These are phyloP conservation scores for Ophiostoma populinum DNA, from an alignment of 2,329 filamentous ascomycete genomes.

Conservation along the genomic window DNA sequence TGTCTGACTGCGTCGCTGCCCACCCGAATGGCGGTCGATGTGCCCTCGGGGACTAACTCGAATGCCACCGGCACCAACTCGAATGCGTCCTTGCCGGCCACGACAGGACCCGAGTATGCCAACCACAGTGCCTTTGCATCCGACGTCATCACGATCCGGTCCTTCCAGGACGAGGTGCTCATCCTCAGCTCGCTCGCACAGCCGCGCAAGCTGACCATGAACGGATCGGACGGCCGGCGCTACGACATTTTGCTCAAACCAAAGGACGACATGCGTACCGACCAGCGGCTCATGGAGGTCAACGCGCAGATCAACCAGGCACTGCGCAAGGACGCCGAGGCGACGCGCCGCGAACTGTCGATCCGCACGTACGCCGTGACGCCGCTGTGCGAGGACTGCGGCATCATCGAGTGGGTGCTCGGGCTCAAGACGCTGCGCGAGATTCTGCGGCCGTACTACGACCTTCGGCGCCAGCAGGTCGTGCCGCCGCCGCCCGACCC, in stretches of 20 bases:
- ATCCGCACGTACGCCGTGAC: constrained; percentile 97
- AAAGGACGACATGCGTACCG: constrained; percentile 92
- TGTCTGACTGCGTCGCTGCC: constrained; percentile 74
- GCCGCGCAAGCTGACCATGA: constrained; percentile 73
- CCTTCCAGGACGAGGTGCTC: constrained; percentile 73
- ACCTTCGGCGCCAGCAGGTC: constrained; percentile 54
- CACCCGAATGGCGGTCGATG: not conserved
- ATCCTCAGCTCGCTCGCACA: constrained; percentile 85
- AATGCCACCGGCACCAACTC: not conserved
- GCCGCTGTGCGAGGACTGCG: constrained; percentile 91
- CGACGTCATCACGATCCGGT: constrained; percentile 67
- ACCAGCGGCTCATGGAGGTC: constrained; percentile 98
- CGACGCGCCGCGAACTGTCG: constrained; percentile 76
- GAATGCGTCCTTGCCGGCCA: not conserved
- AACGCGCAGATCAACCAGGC: constrained; percentile 96
- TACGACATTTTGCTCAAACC: constrained; percentile 94
- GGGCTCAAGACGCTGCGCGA: constrained; percentile 88
- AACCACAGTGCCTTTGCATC: constrained; percentile 76
- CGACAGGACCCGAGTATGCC: too few relatives aligned
- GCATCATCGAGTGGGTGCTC: constrained; percentile 96
- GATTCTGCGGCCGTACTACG: constrained; percentile 37
- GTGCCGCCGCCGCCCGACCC: constrained; percentile 58
- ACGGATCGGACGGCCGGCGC: constrained; percentile 71
- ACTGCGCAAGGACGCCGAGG: constrained; percentile 78
- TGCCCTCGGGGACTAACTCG: not conserved